Conservation (phyloP, 345 rosid genomes). For the Salix dunnii region DNA sequence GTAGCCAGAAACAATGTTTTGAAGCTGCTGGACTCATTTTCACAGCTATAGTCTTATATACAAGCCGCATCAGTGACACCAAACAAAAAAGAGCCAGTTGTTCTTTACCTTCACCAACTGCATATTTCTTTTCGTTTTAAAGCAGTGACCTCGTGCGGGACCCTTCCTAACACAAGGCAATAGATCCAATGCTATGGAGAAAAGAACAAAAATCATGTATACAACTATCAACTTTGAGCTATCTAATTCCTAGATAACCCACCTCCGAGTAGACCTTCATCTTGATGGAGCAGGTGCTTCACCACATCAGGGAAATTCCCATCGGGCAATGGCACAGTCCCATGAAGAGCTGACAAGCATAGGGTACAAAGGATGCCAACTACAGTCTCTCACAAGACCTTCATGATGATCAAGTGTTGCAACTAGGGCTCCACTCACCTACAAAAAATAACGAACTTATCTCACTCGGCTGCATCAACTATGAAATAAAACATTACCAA, state of each 20-base stretch:
- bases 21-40: neutral
- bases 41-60: neutral
- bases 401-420: constrained; percentile 38
- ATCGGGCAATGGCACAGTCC: constrained; percentile 48
- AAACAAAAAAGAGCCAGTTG: neutral
- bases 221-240: neutral
- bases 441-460: neutral
- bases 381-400: constrained; percentile 57
- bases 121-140: neutral
- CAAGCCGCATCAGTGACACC: neutral
- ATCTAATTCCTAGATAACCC: neutral
- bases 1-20: neutral
- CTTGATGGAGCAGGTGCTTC: constrained; percentile 1
- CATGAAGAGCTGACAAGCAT: constrained; percentile 58
- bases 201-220: neutral
- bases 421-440: constrained; percentile 54
- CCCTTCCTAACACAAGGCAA: no score
- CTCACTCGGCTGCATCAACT: neutral
- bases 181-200: no score
- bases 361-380: constrained; percentile 63
- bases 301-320: constrained; percentile 48
- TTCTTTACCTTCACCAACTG: neutral
- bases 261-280: constrained; percentile 6
- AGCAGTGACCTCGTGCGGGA: no score
- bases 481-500: neutral